Conservation (phyloP, 495 filamentous ascomycete species). For the Penicillium parvum region DNA sequence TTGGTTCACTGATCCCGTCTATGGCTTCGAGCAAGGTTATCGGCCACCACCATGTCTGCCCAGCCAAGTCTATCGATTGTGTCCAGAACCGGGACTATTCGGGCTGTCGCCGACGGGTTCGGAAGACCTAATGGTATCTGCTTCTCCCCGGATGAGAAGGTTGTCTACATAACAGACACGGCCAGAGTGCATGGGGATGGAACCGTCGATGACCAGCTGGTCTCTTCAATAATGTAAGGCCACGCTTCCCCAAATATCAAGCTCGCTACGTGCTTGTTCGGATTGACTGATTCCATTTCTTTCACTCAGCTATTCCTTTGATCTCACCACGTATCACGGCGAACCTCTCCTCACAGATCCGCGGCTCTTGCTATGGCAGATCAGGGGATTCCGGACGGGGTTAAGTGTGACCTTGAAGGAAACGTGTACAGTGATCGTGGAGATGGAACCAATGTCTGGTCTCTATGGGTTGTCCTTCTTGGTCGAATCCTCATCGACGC, state of each 20-base stretch:
- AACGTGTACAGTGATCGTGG: slow-evolving; percentile 59
- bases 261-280: too few species aligned
- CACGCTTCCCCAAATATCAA: too few species aligned
- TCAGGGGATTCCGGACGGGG: slow-evolving; percentile 53
- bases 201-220: slow-evolving; percentile 7
- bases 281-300: too few species aligned
- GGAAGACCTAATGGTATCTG: slow-evolving; percentile 53
- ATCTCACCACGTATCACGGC: slow-evolving; percentile 14
- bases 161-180: slow-evolving; percentile 55
- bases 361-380: slow-evolving; percentile 53
- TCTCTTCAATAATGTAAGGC: slow-evolving; percentile 26
- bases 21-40: slow-evolving; percentile 56
- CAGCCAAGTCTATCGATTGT: slow-evolving; percentile 54
- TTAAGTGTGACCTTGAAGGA: slow-evolving; percentile 55
- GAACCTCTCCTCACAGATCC: slow-evolving; percentile 43
- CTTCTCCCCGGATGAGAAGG: slow-evolving; percentile 50
- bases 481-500: slow-evolving; percentile 49
- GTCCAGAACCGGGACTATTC: slow-evolving; percentile 41
- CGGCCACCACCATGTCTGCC: slow-evolving; percentile 47
- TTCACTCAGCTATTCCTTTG: slow-evolving; percentile 31
- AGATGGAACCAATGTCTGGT: slow-evolving; percentile 61
- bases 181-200: slow-evolving; percentile 41
- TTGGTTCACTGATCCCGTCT: slow-evolving; percentile 64
- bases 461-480: slow-evolving; percentile 50
- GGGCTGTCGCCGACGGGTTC: slow-evolving; percentile 54